Evolutionary conservation across 2,329 filamentous ascomycete genomes (phyloP).

Genomic region (Coniochaeta ligniaria): DNA sequence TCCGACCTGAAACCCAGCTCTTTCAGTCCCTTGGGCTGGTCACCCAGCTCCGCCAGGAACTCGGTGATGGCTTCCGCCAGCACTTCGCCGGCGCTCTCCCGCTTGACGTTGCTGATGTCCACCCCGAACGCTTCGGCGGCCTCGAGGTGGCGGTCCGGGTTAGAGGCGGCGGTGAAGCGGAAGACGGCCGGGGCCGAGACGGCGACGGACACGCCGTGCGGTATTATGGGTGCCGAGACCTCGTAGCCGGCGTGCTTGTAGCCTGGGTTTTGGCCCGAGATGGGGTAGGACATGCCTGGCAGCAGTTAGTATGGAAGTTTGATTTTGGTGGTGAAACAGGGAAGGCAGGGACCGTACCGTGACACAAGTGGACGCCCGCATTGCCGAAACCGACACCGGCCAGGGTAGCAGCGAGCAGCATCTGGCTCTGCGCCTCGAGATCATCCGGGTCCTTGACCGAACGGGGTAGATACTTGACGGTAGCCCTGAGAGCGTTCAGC

Average conservation of each 20-base stretch:
- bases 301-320: too few relatives aligned
- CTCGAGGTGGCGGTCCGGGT: conserved; percentile 83
- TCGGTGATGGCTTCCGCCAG: conserved; percentile 73
- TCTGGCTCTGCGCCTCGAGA: conserved; percentile 85
- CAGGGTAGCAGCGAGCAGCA: conserved; percentile 89
- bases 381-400: conserved; percentile 97
- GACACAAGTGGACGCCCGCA: conserved; percentile 79
- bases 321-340: not conserved
- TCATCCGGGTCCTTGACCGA: conserved; percentile 85
- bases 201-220: conserved; percentile 91
- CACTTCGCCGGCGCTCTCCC: conserved; percentile 82
- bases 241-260: conserved; percentile 88
- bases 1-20: conserved; percentile 69
- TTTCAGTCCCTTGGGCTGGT: conserved; percentile 83
- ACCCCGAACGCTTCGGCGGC: conserved; percentile 89
- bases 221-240: conserved; percentile 72
- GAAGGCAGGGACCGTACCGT: conserved; percentile 34
- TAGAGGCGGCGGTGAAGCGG: conserved; percentile 83
- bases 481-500: conserved; percentile 72
- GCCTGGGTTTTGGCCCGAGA: conserved; percentile 87
- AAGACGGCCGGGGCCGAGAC: conserved; percentile 93
- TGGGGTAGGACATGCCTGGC: conserved; percentile 87
- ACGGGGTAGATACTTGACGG: conserved; percentile 86
- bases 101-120: conserved; percentile 80
- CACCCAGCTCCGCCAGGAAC: conserved; percentile 78